Evolutionary conservation across 768 basidiomycete genomes (phyloP), one percentile per base, ranked within the genome.

Genomic region (Panaeolus cyanescens): DNA sequence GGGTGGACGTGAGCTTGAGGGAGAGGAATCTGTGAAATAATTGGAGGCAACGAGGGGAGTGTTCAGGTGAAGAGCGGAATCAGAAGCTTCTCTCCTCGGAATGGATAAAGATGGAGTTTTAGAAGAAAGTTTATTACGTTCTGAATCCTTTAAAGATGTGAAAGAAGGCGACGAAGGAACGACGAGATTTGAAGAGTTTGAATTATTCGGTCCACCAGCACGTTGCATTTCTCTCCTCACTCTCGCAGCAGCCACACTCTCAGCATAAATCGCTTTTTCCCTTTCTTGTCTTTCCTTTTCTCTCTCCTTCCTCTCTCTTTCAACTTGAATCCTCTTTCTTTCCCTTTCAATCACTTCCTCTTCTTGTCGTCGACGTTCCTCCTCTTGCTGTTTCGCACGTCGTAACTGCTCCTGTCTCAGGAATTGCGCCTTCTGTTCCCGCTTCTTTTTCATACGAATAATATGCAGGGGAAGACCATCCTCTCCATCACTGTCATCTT

Each of bases 341-440:
- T 79, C 77, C 55, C 70, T 68, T 40, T 72, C 75, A 58, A 75
- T 71, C 61, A 81, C 81, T 56, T 77, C 77, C 42, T 81, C 81
- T 62, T 81, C 77, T 55, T 67, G 71, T 62, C 72, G 74, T 42
- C 81, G 78, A 66, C 82, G 80, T 40, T 79, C 83, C 33, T 80
- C 79, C 64, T 84, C 84, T 32, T 79, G 79, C 65, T 83, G 82
- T 54, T 76, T 73, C 34, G 75, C 74, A 30, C 88, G 81, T 58
- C 79, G 80, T 63, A 84, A 79, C 63, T 83, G 82, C 66, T 90
- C 84, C 71, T 81, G 80, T 45, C 79, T 82, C 67, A 91, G 76
- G 66, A 91, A 89, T 42, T 74, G 82, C 42, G 86, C 87, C 76
- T 89, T 89, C 73, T 90, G 85, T 72, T 88, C 89, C 42, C 87